Conservation (phyloP, 192 early-diverging fungal species). For the Piromyces finnis region DNA sequence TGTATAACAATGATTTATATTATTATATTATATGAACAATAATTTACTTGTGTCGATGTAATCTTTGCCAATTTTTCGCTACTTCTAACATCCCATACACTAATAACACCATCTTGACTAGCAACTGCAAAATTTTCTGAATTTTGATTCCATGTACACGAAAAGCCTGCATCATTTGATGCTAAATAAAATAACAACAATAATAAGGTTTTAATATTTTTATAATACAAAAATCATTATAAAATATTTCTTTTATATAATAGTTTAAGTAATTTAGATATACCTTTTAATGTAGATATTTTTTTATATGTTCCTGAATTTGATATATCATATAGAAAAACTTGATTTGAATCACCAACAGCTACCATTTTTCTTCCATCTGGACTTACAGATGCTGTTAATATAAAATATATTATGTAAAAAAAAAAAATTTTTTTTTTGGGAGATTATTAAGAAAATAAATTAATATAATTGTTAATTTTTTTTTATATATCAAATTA, state of each 20-base stretch:
- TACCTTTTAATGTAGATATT: conserved; percentile 57
- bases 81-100: conserved; percentile 78
- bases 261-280: not conserved
- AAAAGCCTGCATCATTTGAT: conserved; percentile 72
- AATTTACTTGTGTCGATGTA: conserved; percentile 40
- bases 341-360: conserved; percentile 75
- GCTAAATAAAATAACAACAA: conserved; percentile 11
- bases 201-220: not conserved
- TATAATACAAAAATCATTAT: too few species aligned
- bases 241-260: too few species aligned
- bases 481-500: too few species aligned
- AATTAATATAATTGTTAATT: too few species aligned
- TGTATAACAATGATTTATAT: too few species aligned
- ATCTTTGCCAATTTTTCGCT: conserved; percentile 61
- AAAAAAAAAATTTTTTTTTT: not conserved
- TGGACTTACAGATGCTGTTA: conserved; percentile 59
- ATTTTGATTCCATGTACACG: conserved; percentile 84
- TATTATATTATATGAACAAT: not conserved
- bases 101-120: conserved; percentile 80
- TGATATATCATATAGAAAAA: conserved; percentile 68
- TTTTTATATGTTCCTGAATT: conserved; percentile 44
- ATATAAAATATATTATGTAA: too few species aligned
- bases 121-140: conserved; percentile 91
- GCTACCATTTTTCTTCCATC: conserved; percentile 81
- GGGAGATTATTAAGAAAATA: too few species aligned